Evolutionary conservation across 768 basidiomycete genomes (phyloP), one percentile per base, ranked within the genome.

Genomic region (Tricholoma furcatifolium): DNA sequence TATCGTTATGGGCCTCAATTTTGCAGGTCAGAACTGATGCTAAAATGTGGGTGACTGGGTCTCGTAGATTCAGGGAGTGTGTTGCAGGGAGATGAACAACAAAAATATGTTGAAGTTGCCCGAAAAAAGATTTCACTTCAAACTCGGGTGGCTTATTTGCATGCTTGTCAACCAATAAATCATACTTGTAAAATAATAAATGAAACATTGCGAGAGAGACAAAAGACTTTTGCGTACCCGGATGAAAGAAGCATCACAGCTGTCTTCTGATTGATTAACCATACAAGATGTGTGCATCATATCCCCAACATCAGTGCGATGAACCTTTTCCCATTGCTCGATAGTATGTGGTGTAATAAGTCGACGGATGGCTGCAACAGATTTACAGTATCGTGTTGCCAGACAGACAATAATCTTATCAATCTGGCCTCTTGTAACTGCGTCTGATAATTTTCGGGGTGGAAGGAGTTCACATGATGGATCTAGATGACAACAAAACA

Each of bases 61-160:
- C 38, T 8, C 18, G 7, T 11, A 67, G 43, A 12, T 57, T 52
- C 34, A 63, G 57, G 10, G 18, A 43, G 12, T 20, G 45, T 1
- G 59, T 51, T 4, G 47, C 42, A 9, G 60, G 60, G 2, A 71
- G 44, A 5, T 54, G 51, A 15, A 74, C 30, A 18, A 64, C 53
- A 36, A 70, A 55, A 15, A 75, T 63, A 36, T 62, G 45, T 43
- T 65, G 50, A 2, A 75, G 65, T 52, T 69, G 68, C 1, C 73
- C 72, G 55, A 60, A 75, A 54, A 66, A 71, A 12, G 62, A 58
- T 36, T 51, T 10, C 11, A 43, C 44, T 11, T 59, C 39, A 9
- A 60, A 51, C 4, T 14, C 40, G 27, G 7, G 35, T 2, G 54
- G 47, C 8, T 34, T 51, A 12, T 55, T 35, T 8, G 65, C 61